Evolutionary conservation across 2,329 filamentous ascomycete species (phyloP).

Genomic region (Cordyceps farinosa): DNA sequence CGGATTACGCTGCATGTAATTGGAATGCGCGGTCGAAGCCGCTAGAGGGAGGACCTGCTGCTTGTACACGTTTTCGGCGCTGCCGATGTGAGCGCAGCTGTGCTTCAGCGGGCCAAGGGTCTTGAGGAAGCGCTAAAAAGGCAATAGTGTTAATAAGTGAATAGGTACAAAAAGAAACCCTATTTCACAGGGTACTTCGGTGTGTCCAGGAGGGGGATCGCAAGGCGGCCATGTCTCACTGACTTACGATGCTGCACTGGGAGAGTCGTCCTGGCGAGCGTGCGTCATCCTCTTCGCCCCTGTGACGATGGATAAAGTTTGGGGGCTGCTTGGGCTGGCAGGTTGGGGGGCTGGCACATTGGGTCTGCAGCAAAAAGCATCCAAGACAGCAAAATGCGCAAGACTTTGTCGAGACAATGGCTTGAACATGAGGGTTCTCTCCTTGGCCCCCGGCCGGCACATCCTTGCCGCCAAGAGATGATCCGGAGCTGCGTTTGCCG

Average conservation of each 20-base stretch:
- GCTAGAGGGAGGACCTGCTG: neutral
- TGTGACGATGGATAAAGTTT: neutral
- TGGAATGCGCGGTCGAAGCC: too few relatives aligned
- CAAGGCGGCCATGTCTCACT: neutral
- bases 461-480: too few relatives aligned
- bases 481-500: too few relatives aligned
- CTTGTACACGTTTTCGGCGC: neutral
- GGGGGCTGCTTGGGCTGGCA: neutral
- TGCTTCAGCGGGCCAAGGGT: neutral
- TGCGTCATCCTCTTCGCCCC: conserved; percentile 12
- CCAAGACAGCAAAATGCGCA: too few relatives aligned
- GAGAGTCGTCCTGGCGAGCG: neutral
- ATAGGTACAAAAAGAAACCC: neutral
- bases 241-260: neutral
- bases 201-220: neutral
- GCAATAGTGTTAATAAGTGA: too few relatives aligned
- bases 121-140: too few relatives aligned
- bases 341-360: too few relatives aligned
- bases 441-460: too few relatives aligned
- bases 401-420: too few relatives aligned
- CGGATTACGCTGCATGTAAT: neutral
- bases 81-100: neutral
- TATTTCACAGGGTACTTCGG: neutral
- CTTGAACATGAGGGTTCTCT: too few relatives aligned
- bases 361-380: too few relatives aligned